Base-by-base conservation (phyloP, 148 eudicot genomes). In the Euryodendron excelsum region DNA sequence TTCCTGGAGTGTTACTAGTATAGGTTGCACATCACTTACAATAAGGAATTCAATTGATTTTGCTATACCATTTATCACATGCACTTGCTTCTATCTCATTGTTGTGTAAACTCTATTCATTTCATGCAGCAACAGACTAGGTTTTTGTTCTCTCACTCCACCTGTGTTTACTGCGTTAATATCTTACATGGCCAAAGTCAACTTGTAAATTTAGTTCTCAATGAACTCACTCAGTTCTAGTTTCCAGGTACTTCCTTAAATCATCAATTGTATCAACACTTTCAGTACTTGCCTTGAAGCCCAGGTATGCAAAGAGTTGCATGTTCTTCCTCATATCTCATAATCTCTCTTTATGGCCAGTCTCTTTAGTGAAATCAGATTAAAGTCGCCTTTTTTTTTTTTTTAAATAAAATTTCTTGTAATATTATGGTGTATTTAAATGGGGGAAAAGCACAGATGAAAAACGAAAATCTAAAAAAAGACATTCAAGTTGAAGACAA, bases 181-280 rank as follows among this genome's bases (percentile, higher is more conserved):
- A 56, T 30, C 15, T 55, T 41, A 56, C 21, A 37, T 23, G 11
- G 50, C 14, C 34, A 37, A 39, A 20, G 10, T 5, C 44, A 64
- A 53, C 8, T 41, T n/a, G 27, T 75, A 9, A 15, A 1, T 60
- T 10, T 48, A 34, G 1, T 17, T 73, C 31, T 12, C 68, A 28
- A 28, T 64, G 66, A 28, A 55, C 55, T 77, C 18, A 53, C n/a
- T 69, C 59, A 50, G 31, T 78, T 56, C 31, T 75, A 23, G 72
- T 73, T 73, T 82, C 21, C 79, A 94, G 97, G 93, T 94, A 86
- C 81, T 77, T 55, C 56, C 92, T 94, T 47, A 94, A 92, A 82
- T 73, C 80, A 62, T 91, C 97, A 47, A 78, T 92, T 75, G 82
- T 91, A 62, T 84, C 90, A 39, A 82, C 91, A 66, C 91, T 94